phyloP scores from a whole-genome alignment of 2,329 filamentous ascomycete genomes.

The Penicillium sp. region DNA sequence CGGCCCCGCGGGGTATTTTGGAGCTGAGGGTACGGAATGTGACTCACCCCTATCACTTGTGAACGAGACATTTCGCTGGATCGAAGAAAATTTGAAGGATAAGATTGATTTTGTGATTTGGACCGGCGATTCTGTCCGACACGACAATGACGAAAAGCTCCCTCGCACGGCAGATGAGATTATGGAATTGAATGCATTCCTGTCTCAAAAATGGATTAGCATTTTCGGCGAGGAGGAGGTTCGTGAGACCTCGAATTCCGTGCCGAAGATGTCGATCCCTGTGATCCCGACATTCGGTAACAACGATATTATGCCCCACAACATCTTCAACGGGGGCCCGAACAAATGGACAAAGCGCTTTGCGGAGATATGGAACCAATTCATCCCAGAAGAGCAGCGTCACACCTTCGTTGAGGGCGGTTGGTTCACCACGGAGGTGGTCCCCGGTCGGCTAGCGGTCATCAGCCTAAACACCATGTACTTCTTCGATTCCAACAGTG shows the following conservation, averaged over 20 bases:
- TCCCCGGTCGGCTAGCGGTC: slow-evolving; percentile 79
- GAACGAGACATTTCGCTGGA: slow-evolving; percentile 89
- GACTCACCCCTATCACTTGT: slow-evolving; percentile 78
- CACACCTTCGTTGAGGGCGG: slow-evolving; percentile 90
- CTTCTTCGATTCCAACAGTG: slow-evolving; percentile 90
- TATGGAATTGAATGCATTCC: slow-evolving; percentile 70
- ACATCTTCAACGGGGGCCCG: slow-evolving; percentile 82
- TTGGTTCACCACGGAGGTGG: slow-evolving; percentile 92
- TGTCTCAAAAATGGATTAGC: slow-evolving; percentile 74
- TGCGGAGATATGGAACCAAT: slow-evolving; percentile 73
- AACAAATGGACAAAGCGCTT: slow-evolving; percentile 83
- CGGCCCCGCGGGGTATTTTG: slow-evolving; percentile 76
- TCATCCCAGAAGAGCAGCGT: slow-evolving; percentile 88
- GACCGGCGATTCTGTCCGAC: slow-evolving; percentile 87
- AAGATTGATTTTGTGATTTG: slow-evolving; percentile 86
- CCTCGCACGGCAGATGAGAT: slow-evolving; percentile 76
- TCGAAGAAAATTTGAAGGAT: slow-evolving; percentile 72
- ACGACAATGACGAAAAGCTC: slow-evolving; percentile 80
- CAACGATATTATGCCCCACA: slow-evolving; percentile 96
- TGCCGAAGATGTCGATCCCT: slow-evolving; percentile 66
- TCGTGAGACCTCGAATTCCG: slow-evolving; percentile 44
- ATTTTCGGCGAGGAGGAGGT: slow-evolving; percentile 61
- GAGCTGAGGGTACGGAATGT: slow-evolving; percentile 83
- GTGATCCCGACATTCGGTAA: slow-evolving; percentile 91
- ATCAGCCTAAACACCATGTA: slow-evolving; percentile 96